These are phyloP conservation scores for Magnusiomyces sp. DNA, from an alignment of 1,139 yeast genomes.

Conservation along the genomic window DNA sequence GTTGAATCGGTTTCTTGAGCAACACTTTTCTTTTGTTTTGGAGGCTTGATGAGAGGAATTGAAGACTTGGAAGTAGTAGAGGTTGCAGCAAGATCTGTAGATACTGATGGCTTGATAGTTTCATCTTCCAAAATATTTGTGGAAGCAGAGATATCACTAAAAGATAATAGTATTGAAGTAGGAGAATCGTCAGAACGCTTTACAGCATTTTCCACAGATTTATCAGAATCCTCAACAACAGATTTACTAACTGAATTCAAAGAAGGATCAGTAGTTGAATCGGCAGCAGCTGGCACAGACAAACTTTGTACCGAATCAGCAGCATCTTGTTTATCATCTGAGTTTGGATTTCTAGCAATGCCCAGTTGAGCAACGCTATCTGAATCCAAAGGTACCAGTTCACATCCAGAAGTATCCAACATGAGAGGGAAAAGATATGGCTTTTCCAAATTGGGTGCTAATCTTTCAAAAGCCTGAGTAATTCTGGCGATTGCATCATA, in stretches of 20 bases:
- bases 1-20: not conserved
- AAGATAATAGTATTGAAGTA: not conserved
- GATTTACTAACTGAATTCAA: not conserved
- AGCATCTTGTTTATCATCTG: not conserved
- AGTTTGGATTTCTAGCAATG: too few species aligned
- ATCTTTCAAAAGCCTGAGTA: conserved; percentile 34
- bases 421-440: conserved; percentile 38
- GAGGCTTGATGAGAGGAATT: too few species aligned
- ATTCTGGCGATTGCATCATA: conserved; percentile 41
- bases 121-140: not conserved
- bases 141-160: not conserved
- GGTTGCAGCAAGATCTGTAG: not conserved
- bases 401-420: conserved; percentile 47
- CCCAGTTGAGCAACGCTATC: not conserved
- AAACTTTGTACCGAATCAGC: too few species aligned
- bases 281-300: too few species aligned
- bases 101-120: too few species aligned
- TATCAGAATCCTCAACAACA: not conserved
- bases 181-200: not conserved
- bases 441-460: conserved; percentile 27
- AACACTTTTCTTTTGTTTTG: not conserved
- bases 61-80: not conserved
- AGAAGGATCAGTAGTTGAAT: not conserved
- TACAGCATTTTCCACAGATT: not conserved
- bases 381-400: conserved; percentile 13